These are phyloP conservation scores for Candida pseudocylindracea DNA, from an alignment of 1,139 yeast species.

Conservation along the genomic window DNA sequence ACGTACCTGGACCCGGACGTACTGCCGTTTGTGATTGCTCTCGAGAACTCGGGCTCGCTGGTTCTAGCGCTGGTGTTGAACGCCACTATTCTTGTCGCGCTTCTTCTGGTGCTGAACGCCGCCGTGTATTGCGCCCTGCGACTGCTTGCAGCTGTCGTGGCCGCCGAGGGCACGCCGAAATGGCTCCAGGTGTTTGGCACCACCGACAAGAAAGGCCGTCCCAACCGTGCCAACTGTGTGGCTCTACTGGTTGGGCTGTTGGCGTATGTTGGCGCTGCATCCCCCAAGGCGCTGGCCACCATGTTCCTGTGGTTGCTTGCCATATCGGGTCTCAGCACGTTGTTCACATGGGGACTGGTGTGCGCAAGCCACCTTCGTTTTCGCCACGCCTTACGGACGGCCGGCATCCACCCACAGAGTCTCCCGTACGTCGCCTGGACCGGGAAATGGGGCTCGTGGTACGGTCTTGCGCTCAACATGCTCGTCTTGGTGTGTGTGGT, in stretches of 20 bases:
- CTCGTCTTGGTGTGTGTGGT: too few species aligned
- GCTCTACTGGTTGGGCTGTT: not conserved
- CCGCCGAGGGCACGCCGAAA: not conserved
- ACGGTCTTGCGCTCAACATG: too few species aligned
- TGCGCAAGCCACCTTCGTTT: slow-evolving; percentile 1
- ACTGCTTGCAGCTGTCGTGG: not conserved
- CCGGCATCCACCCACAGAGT: too few species aligned
- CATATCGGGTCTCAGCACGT: not conserved
- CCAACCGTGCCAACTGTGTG: not conserved
- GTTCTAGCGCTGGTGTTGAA: not conserved
- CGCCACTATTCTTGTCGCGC: not conserved
- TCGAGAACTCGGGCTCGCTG: not conserved
- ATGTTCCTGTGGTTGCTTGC: slow-evolving; percentile 1
- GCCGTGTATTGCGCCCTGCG: slow-evolving; percentile 1
- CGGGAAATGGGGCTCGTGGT: too few species aligned
- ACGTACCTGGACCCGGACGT: not conserved
- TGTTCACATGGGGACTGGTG: slow-evolving; percentile 1
- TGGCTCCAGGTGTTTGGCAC: not conserved
- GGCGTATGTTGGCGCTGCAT: not conserved
- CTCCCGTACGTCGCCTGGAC: too few species aligned
- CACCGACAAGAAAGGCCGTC: not conserved
- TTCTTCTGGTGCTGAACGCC: not conserved
- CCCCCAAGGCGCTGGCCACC: not conserved
- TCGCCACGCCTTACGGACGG: not conserved
- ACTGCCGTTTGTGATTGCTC: slow-evolving; percentile 1